Percentiles rank a stretch among this genome's conserved stretches.
Evolutionary conservation across 352 stramenopile species (phyloP).

Genomic region (Halophytophthora batemanensis): DNA sequence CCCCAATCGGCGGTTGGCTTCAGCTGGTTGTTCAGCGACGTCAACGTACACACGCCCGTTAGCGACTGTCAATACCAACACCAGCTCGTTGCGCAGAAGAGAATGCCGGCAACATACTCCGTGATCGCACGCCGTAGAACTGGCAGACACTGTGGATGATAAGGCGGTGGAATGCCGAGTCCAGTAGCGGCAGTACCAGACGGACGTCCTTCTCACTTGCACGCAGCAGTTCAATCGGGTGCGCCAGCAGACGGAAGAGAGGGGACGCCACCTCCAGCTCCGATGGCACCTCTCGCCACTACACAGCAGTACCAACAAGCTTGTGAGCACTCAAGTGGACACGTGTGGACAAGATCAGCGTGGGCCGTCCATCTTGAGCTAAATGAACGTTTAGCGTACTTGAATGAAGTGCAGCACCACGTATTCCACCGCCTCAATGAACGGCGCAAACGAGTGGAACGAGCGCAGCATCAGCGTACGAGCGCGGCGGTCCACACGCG

Average conservation of each 20-base stretch:
- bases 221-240: conserved; percentile 60
- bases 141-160: conserved; percentile 88
- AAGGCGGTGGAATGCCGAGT: conserved; percentile 85
- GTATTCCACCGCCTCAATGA: conserved; percentile 79
- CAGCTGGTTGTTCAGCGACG: conserved; percentile 31
- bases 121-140: conserved; percentile 82
- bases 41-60: background rate
- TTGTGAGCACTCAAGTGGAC: conserved; percentile 1
- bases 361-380: too few relatives aligned
- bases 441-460: conserved; percentile 60
- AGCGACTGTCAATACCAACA: too few relatives aligned
- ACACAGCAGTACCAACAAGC: conserved; percentile 1
- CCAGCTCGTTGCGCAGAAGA: too few relatives aligned
- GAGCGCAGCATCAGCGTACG: conserved; percentile 67
- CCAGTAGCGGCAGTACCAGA: conserved; percentile 69
- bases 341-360: too few relatives aligned
- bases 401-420: conserved; percentile 80
- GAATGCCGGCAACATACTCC: conserved; percentile 65
- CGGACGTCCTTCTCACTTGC: conserved; percentile 61
- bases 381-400: too few relatives aligned
- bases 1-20: conserved; percentile 62
- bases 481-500: conserved; percentile 64
- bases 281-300: conserved; percentile 78
- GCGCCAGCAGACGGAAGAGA: conserved; percentile 54
- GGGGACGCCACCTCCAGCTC: conserved; percentile 61